These are phyloP conservation scores for Aureobasidium sp. DNA, from an alignment of 2,329 filamentous ascomycete species.

Conservation along the genomic window DNA sequence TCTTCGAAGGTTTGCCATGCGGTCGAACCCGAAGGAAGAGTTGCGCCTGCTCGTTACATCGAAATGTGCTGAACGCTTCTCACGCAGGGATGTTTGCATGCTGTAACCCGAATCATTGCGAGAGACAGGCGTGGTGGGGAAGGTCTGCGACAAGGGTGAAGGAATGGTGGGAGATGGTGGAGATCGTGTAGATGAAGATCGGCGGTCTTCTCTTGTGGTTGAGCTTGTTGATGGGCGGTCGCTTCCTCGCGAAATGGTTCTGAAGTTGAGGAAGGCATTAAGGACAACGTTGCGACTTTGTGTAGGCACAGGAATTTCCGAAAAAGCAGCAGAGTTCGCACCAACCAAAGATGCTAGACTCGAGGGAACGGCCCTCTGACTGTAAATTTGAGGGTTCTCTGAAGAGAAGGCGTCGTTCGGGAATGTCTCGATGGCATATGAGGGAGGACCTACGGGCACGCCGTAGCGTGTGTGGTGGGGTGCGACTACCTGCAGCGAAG, in stretches of 20 bases:
- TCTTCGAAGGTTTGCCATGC: slow-evolving; percentile 56
- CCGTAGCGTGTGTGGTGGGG: slow-evolving; percentile 83
- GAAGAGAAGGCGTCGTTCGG: slow-evolving; percentile 84
- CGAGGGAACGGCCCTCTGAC: slow-evolving; percentile 57
- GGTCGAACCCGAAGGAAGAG: slow-evolving; percentile 78
- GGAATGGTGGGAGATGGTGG: slow-evolving; percentile 60
- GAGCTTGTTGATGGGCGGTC: slow-evolving; percentile 72
- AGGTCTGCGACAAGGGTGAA: slow-evolving; percentile 70
- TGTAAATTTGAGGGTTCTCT: slow-evolving; percentile 75
- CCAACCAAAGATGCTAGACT: slow-evolving; percentile 78
- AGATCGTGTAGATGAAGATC: slow-evolving; percentile 32
- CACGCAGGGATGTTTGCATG: slow-evolving; percentile 73
- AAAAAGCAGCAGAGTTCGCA: slow-evolving; percentile 79
- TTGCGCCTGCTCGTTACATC: slow-evolving; percentile 65
- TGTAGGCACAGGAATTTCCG: slow-evolving; percentile 40
- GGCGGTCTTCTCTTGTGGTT: slow-evolving; percentile 33
- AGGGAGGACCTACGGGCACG: slow-evolving; percentile 77
- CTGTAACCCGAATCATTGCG: slow-evolving; percentile 88
- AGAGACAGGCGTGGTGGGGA: slow-evolving; percentile 73
- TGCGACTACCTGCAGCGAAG: slow-evolving; percentile 79
- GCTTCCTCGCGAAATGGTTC: slow-evolving; percentile 49
- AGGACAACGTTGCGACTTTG: slow-evolving; percentile 60
- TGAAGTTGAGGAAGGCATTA: slow-evolving; percentile 81
- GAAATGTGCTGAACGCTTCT: slow-evolving; percentile 92
- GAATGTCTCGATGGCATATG: slow-evolving; percentile 87